A percentile compares a stretch with the other conserved stretches of the same genome.
phyloP scores from a whole-genome alignment of 2,329 filamentous ascomycete species.

The Talaromyces sp. region DNA sequence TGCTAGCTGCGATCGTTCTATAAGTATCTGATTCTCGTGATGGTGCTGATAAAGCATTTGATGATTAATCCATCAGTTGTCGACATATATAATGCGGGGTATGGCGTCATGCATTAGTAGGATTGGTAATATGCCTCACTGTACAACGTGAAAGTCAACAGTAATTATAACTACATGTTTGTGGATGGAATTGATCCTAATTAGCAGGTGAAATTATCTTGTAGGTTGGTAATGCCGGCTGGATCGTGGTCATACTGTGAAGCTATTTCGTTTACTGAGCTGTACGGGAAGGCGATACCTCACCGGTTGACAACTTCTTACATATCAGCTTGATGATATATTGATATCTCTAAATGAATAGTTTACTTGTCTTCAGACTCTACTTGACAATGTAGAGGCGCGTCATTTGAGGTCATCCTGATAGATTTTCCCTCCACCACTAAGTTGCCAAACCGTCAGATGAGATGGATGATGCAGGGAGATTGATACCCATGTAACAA shows the following conservation, averaged over 20 bases:
- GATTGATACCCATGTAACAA: neutral
- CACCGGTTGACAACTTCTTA: neutral
- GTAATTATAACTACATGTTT: neutral
- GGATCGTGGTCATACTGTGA: neutral
- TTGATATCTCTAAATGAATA: neutral
- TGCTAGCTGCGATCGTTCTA: too few relatives aligned
- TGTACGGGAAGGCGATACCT: neutral
- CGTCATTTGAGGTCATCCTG: constrained; percentile 1
- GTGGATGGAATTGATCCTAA: neutral
- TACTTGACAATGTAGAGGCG: neutral
- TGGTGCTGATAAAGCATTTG: neutral
- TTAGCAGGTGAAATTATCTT: neutral
- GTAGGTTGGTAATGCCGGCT: neutral
- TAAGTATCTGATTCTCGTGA: neutral
- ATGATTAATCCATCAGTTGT: neutral
- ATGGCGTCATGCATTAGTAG: neutral
- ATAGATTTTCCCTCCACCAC: neutral
- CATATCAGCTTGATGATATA: neutral
- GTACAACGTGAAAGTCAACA: neutral
- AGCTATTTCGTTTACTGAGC: neutral
- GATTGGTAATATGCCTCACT: neutral
- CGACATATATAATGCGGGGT: neutral
- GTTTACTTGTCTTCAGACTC: neutral
- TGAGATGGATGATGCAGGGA: neutral
- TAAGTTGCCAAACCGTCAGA: neutral